Evolutionary conservation across 768 basidiomycete genomes (phyloP), one percentile per base, ranked within the genome.

Genomic region (Podaxis rugospora): DNA sequence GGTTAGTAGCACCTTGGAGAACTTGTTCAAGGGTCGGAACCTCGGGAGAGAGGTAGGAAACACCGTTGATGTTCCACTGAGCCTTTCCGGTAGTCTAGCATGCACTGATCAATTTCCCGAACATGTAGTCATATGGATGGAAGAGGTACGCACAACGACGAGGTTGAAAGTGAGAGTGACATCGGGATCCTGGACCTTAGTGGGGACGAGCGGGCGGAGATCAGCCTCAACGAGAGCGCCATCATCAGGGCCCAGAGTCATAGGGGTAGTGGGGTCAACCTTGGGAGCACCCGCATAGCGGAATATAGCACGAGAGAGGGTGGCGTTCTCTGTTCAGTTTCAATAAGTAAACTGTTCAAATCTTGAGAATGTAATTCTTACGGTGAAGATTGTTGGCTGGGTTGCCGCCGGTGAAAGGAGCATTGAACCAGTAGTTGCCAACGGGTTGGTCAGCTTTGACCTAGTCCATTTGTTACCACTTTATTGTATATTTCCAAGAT

Each of bases 391-490:
- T 76, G 55, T 63, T 66, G 5, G 69, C 65, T 2, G 71, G 71
- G 52, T 67, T 65, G 32, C 74, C 74, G 49, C 71, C 71, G 11
- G 66, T 66, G 69, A 72, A 75, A 16, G 66, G 71, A 25, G 69
- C 74, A 57, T 73, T 76, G 64, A 81, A 69, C 73, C 80, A 81
- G 66, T 82, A 83, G 67, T 82, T 83, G 3, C 61, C 76, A 0
- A 81, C 69, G 0, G 75, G 68, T 61, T 81, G 77, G 64, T 80
- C 72, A 25, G 82, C 80, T 7, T 66, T 71, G 53, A 71, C 52
- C 68, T 70, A 61, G 16, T 14, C 32, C 14, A 39, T 14, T 39
- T 6, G 51, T 39, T 25, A 55, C 10, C 46, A 25, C 11, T 63
- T 64, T 5, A 23, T 25, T 16, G 7, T 11, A 18, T 4, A 14